A percentile compares a stretch with the other conserved stretches of the same genome.
Evolutionary conservation across 176 grass and related monocot genomes (phyloP).

Genomic region (Lolium perenne): DNA sequence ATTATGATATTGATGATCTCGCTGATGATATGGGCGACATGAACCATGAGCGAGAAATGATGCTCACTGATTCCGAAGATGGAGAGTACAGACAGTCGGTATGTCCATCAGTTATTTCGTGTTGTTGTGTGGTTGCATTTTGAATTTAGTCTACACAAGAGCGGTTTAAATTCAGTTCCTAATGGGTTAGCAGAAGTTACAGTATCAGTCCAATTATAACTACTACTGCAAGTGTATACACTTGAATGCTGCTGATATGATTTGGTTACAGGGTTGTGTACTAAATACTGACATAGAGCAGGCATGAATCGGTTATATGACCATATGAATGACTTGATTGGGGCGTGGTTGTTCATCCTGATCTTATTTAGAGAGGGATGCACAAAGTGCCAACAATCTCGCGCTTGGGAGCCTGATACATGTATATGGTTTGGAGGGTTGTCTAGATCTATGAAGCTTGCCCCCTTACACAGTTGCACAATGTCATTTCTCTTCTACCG

Average conservation of each 20-base stretch:
- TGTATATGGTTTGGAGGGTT: conserved; percentile 9
- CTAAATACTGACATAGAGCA: background rate
- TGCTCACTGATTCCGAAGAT: conserved; percentile 64
- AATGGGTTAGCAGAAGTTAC: conserved; percentile 17
- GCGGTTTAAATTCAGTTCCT: conserved; percentile 28
- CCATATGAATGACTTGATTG: conserved; percentile 9
- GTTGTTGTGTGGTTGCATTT: background rate
- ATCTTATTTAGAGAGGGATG: background rate
- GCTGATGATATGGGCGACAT: conserved; percentile 62
- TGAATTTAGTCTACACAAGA: conserved; percentile 3
- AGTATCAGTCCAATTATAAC: conserved; percentile 4
- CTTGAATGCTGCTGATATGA: background rate
- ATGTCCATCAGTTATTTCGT: conserved; percentile 28
- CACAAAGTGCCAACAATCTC: background rate
- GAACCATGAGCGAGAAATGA: conserved; percentile 50
- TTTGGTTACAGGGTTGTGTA: background rate
- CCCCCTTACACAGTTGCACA: conserved; percentile 21
- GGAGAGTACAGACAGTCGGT: conserved; percentile 60
- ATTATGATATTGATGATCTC: background rate
- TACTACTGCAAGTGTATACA: background rate
- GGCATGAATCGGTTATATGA: background rate
- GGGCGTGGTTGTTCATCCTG: background rate
- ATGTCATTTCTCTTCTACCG: background rate
- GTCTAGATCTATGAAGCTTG: background rate
- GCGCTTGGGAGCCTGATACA: background rate